Evolutionary conservation across 106 monocot species (phyloP).

Genomic region (Dioscorea zingiberensis): DNA sequence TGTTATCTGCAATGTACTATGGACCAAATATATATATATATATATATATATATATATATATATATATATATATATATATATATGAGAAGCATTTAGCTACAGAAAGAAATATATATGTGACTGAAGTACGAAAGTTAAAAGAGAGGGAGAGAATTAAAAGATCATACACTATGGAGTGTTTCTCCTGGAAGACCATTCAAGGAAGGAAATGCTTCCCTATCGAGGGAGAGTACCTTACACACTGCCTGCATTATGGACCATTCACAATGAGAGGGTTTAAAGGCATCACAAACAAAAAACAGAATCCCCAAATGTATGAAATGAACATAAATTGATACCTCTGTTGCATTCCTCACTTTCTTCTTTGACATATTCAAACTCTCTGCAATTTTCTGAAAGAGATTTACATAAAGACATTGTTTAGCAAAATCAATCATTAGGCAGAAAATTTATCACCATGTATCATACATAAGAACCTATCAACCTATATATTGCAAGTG

Average conservation of each 20-base stretch:
- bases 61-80: too few species aligned
- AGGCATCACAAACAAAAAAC: neutral
- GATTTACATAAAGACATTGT: conserved; percentile 3
- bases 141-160: neutral
- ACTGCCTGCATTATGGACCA: conserved; percentile 47
- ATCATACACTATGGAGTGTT: conserved; percentile 88
- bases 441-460: too few species aligned
- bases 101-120: neutral
- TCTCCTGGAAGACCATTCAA: conserved; percentile 68
- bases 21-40: neutral
- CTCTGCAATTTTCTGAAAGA: conserved; percentile 74
- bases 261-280: conserved; percentile 6
- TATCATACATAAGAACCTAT: too few species aligned
- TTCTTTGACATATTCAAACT: conserved; percentile 70
- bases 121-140: neutral
- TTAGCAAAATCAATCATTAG: neutral
- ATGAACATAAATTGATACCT: conserved; percentile 35
- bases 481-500: too few species aligned
- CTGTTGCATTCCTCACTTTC: conserved; percentile 92
- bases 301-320: neutral
- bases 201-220: conserved; percentile 81
- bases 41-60: too few species aligned
- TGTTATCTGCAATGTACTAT: conserved; percentile 84
- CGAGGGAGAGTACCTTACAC: conserved; percentile 77
- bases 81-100: too few species aligned